Percentiles rank a stretch among this genome's conserved stretches.
Conservation (phyloP, 2,329 filamentous ascomycete species). For the Fusarium circinatum region DNA sequence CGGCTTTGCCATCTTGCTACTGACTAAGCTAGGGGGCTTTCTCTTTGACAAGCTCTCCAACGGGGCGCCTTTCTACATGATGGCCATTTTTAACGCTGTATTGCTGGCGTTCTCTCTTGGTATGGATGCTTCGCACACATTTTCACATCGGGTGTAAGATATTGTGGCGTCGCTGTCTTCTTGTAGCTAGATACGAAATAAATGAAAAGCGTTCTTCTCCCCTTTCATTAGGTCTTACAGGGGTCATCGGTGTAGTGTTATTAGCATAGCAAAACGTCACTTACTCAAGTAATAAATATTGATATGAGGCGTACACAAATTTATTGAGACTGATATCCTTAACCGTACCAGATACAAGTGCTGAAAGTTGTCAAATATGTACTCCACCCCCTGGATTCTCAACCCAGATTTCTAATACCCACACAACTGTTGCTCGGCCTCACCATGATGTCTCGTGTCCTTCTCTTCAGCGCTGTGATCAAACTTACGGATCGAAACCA, state of each 20-base stretch:
- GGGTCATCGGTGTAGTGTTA: neutral
- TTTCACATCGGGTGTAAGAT: conserved; percentile 39
- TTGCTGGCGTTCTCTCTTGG: conserved; percentile 68
- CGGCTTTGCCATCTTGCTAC: conserved; percentile 85
- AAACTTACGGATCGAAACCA: neutral
- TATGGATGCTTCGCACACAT: conserved; percentile 59
- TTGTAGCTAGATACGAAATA: conserved; percentile 22
- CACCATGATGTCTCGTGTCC: neutral
- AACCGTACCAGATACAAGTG: neutral
- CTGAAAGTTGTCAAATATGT: neutral
- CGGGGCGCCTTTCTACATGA: conserved; percentile 91
- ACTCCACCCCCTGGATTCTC: neutral
- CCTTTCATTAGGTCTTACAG: neutral
- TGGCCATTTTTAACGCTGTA: conserved; percentile 86
- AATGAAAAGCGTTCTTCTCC: conserved; percentile 30
- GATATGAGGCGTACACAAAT: neutral
- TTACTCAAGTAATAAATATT: neutral
- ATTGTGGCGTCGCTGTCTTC: neutral
- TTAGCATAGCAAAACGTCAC: neutral
- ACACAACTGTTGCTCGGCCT: neutral
- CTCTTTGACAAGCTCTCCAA: conserved; percentile 81
- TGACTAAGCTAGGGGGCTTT: conserved; percentile 90
- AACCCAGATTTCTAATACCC: neutral
- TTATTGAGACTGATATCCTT: neutral
- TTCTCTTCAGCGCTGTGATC: neutral